Percentiles rank a stretch among this genome's conserved stretches.
phyloP scores from a whole-genome alignment of 495 filamentous ascomycete species.

The Elaphomyces granulatus region DNA sequence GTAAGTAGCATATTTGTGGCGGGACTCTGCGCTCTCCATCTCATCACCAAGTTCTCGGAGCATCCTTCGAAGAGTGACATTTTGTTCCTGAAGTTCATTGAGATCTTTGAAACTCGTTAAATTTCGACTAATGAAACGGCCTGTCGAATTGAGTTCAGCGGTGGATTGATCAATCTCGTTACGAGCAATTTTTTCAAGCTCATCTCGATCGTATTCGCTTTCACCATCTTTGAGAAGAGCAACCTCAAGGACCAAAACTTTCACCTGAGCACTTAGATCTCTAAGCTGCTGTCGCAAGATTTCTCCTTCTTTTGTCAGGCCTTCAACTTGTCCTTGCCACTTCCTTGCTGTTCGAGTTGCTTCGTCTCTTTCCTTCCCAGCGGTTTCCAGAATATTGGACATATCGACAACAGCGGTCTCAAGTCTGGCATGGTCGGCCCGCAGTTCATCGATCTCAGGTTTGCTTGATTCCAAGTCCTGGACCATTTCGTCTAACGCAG shows the following conservation, averaged over 20 bases:
- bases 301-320: constrained; percentile 55
- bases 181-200: constrained; percentile 58
- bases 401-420: constrained; percentile 62
- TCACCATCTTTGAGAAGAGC: constrained; percentile 66
- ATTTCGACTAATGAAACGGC: constrained; percentile 71
- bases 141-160: constrained; percentile 57
- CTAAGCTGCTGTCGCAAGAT: constrained; percentile 79
- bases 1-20: constrained; percentile 49
- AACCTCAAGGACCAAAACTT: constrained; percentile 71
- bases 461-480: constrained; percentile 42
- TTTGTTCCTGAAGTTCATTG: constrained; percentile 76
- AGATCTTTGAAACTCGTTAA: constrained; percentile 73
- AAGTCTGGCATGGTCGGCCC: constrained; percentile 37
- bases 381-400: constrained; percentile 49
- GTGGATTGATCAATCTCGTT: constrained; percentile 44
- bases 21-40: constrained; percentile 83
- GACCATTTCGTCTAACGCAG: constrained; percentile 68
- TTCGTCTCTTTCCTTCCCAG: constrained; percentile 39
- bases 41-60: constrained; percentile 69
- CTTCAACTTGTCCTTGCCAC: constrained; percentile 56
- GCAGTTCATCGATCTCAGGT: constrained; percentile 48
- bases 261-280: constrained; percentile 78
- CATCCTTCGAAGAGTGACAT: constrained; percentile 64
- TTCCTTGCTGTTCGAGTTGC: constrained; percentile 50
- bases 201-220: constrained; percentile 50